phyloP scores from a whole-genome alignment of 768 basidiomycete genomes.

The Suillus ampliporus region DNA sequence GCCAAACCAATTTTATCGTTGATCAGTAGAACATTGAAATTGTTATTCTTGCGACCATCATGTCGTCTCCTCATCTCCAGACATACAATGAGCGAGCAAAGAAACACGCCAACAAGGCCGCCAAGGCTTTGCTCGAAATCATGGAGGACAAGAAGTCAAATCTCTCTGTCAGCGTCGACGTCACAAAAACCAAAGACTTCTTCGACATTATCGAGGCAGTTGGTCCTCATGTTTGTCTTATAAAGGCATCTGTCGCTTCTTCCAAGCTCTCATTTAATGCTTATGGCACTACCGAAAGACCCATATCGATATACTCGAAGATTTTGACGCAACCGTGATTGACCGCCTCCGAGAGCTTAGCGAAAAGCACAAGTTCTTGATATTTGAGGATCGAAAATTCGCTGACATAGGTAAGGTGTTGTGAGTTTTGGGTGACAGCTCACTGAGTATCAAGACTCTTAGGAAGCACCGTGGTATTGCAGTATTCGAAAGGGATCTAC shows the following conservation, averaged over 20 bases:
- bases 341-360: slow-evolving; percentile 72
- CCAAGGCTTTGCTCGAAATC: slow-evolving; percentile 75
- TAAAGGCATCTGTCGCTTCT: slow-evolving; percentile 70
- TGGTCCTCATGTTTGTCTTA: slow-evolving; percentile 88
- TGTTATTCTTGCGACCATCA: slow-evolving; percentile 20
- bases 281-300: slow-evolving; percentile 63
- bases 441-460: slow-evolving; percentile 11
- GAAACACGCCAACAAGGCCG: slow-evolving; percentile 73
- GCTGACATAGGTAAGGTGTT: slow-evolving; percentile 87
- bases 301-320: slow-evolving; percentile 94
- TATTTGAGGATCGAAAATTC: slow-evolving; percentile 99
- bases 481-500: slow-evolving; percentile 93
- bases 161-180: slow-evolving; percentile 95
- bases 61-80: slow-evolving; percentile 47
- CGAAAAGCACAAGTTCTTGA: slow-evolving; percentile 86
- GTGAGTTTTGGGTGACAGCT: not conserved
- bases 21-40: not conserved
- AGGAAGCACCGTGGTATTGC: slow-evolving; percentile 97
- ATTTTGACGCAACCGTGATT: slow-evolving; percentile 80
- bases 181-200: slow-evolving; percentile 78
- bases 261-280: slow-evolving; percentile 20
- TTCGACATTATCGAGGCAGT: slow-evolving; percentile 87
- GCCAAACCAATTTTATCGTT: not conserved
- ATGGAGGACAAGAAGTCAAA: slow-evolving; percentile 91
- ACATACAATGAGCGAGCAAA: slow-evolving; percentile 68